phyloP scores from a whole-genome alignment of 2,329 filamentous ascomycete species.

The Beauveria brongniartii region DNA sequence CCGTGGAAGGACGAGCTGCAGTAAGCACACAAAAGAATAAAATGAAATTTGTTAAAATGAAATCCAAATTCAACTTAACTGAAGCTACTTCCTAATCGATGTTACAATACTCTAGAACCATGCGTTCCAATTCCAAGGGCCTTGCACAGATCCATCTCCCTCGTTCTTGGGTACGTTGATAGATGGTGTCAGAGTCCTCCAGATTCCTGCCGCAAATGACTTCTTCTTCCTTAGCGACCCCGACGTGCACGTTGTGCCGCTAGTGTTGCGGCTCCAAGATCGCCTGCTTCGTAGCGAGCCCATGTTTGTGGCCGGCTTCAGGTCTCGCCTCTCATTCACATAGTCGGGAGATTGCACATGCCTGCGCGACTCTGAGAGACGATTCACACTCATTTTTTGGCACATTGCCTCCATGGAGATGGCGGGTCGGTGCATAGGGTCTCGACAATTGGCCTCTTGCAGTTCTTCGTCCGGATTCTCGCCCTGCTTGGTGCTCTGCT shows the following conservation, averaged over 20 bases:
- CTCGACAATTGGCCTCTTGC: neutral
- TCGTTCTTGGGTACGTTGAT: neutral
- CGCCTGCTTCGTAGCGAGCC: neutral
- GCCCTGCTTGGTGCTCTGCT: neutral
- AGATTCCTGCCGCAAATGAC: slow-evolving; percentile 8
- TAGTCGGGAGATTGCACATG: neutral
- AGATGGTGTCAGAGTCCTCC: slow-evolving; percentile 7
- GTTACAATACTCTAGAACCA: slow-evolving; percentile 11
- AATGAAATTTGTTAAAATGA: slow-evolving; percentile 8
- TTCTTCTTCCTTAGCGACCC: slow-evolving; percentile 9
- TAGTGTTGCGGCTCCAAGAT: neutral
- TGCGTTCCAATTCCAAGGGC: slow-evolving; percentile 9
- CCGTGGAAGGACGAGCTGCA: slow-evolving; percentile 36
- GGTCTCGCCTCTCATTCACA: slow-evolving; percentile 2
- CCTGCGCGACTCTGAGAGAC: neutral
- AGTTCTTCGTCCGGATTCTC: too few relatives aligned
- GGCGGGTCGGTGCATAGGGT: neutral
- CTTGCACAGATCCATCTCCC: neutral
- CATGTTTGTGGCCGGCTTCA: neutral
- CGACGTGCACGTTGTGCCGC: neutral
- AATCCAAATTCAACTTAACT: slow-evolving; percentile 1
- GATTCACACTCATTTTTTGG: neutral
- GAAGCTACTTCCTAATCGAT: slow-evolving; percentile 8
- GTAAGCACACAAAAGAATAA: slow-evolving; percentile 14
- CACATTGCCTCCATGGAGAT: neutral